Base-by-base conservation (phyloP, 441 rosid species). In the Iberis amara region DNA sequence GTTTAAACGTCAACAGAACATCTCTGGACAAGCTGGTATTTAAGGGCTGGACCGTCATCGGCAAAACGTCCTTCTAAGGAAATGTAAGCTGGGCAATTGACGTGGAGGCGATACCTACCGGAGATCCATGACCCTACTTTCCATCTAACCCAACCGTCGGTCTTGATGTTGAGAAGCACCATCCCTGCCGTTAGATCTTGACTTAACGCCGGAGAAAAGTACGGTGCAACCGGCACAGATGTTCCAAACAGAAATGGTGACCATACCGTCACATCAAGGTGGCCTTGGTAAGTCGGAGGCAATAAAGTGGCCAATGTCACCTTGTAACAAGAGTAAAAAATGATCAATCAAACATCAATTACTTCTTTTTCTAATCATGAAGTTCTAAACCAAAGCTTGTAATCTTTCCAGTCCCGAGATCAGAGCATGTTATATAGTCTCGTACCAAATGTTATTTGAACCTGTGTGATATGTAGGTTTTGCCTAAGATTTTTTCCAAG, bases 61-160 rank as follows among this genome's bases (percentile, higher is more conserved):
- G 55, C 11, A 11, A 32, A 57, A 18, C 55, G 32, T 0, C 69
- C 74, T 27, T 61, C 52, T 3, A 69, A 70, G 12, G 69, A 60
- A 38, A 86, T 53, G 58, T 76, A 71, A 0, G 85, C 87, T 0
- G 86, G 86, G 55, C 95, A 86, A 39, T 69, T 76, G 0, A 57
- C 79, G n/a, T 68, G 59, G 39, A 86, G 24, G 5, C 58, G 77
- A 46, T 86, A 86, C 52, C 41, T 70, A 4, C 86, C 78, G 0
- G 92, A 79, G 40, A 78, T 40, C 80, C 78, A 79, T 0, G 86
- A 60, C 2, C 95, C 95, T 0, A 86, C 89, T 55, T 78, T 86
- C 85, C 86, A 86, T 54, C 68, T 78, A 40, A 83, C 46, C 11
- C 33, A 46, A 24, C 89, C 96, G 2, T 74, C 72, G 10, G 75